Conservation (phyloP, 2,329 filamentous ascomycete species). For the Talaromyces sp. region DNA sequence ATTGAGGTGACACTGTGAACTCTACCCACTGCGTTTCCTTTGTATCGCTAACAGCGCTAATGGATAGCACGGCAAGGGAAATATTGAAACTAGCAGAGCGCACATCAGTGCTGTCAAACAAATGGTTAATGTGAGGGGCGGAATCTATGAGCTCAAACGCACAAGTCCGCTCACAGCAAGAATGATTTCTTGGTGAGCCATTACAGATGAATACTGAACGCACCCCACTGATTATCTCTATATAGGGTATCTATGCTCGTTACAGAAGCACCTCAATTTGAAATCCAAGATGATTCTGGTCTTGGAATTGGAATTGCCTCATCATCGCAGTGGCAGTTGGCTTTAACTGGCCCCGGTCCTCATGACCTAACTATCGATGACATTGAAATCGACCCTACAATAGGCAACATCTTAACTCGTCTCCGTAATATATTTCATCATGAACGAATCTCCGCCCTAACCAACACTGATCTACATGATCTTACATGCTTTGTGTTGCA, state of each 20-base stretch:
- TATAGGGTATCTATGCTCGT: constrained; percentile 55
- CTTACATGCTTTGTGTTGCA: constrained; percentile 2
- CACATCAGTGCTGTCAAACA: constrained; percentile 49
- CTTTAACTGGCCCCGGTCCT: constrained; percentile 12
- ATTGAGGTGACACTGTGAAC: constrained; percentile 46
- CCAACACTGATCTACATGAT: neutral
- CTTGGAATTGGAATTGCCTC: constrained; percentile 47
- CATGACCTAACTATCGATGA: constrained; percentile 12
- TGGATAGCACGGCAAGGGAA: constrained; percentile 50
- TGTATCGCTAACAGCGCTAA: constrained; percentile 5
- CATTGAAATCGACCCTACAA: constrained; percentile 28
- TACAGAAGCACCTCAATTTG: constrained; percentile 49
- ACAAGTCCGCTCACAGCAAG: constrained; percentile 51
- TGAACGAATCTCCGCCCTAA: constrained; percentile 12
- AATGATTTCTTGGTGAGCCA: constrained; percentile 50
- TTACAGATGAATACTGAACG: too few relatives aligned
- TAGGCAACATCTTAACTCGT: constrained; percentile 38
- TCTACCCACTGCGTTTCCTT: neutral
- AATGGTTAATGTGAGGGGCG: constrained; percentile 48
- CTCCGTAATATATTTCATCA: constrained; percentile 42
- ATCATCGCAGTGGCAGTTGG: constrained; percentile 46
- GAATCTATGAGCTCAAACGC: constrained; percentile 44
- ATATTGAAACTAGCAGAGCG: constrained; percentile 39
- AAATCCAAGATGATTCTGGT: constrained; percentile 47
- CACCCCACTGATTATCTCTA: neutral